Evolutionary conservation across 2,329 filamentous ascomycete species (phyloP).

Genomic region (Macroventuria anomochaeta): DNA sequence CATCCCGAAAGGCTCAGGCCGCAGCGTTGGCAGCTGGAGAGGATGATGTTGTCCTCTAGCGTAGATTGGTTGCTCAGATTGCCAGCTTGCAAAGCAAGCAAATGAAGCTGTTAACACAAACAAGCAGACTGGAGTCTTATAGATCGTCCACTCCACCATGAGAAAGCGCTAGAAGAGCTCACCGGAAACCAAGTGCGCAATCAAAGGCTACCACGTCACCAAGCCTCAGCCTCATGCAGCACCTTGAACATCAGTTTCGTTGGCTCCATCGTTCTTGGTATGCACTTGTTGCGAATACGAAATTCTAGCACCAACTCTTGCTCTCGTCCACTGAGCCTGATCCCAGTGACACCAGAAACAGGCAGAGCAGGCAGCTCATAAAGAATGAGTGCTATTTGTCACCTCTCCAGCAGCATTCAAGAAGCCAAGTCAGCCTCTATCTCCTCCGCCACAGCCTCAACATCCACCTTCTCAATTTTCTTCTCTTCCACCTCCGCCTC

Average conservation of each 20-base stretch:
- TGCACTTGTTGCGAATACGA: no score
- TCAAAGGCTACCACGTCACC: conserved; percentile 2
- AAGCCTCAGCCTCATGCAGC: background rate
- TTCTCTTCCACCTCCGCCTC: conserved; percentile 8
- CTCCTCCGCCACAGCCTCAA: conserved; percentile 7
- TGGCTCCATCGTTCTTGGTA: background rate
- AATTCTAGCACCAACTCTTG: no score
- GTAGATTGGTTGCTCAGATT: no score
- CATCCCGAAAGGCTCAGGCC: no score
- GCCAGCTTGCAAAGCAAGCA: no score
- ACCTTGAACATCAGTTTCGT: background rate
- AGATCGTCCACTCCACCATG: background rate
- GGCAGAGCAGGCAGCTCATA: no score
- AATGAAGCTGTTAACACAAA: no score
- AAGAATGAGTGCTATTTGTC: background rate
- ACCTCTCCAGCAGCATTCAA: background rate
- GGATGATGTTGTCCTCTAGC: no score
- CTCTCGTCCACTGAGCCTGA: no score
- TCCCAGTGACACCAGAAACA: no score
- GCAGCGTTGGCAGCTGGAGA: no score
- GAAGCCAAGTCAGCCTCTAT: background rate
- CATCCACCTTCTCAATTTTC: conserved; percentile 6
- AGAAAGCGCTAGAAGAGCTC: background rate
- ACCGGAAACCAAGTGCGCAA: background rate
- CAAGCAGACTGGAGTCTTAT: no score